These are phyloP conservation scores for Arxiozyma slooffiae DNA, from an alignment of 1,139 yeast species.

Conservation along the genomic window DNA sequence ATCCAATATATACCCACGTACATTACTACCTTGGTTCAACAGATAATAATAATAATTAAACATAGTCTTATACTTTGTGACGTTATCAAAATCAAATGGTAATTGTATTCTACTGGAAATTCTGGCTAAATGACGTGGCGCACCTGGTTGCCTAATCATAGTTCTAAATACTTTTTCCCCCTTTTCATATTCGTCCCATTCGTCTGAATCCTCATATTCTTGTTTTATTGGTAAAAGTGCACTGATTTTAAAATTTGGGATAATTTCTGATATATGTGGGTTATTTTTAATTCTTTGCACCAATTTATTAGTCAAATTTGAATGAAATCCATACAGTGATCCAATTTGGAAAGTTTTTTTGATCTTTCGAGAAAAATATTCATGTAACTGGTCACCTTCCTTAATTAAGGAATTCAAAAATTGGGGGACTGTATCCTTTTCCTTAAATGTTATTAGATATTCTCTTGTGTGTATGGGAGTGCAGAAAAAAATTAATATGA, in stretches of 20 bases:
- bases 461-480: slow-evolving; percentile 11
- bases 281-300: slow-evolving; percentile 39
- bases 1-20: slow-evolving; percentile 71
- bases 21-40: slow-evolving; percentile 40
- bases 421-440: slow-evolving; percentile 18
- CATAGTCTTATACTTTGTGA: slow-evolving; percentile 16
- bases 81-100: slow-evolving; percentile 23
- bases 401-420: slow-evolving; percentile 16
- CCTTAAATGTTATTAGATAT: slow-evolving; percentile 24
- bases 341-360: slow-evolving; percentile 47
- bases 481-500: neutral
- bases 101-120: slow-evolving; percentile 44
- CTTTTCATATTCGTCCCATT: slow-evolving; percentile 20
- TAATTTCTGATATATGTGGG: slow-evolving; percentile 47
- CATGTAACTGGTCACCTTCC: slow-evolving; percentile 7
- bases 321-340: slow-evolving; percentile 53
- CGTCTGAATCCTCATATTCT: slow-evolving; percentile 7
- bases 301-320: slow-evolving; percentile 43
- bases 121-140: slow-evolving; percentile 64
- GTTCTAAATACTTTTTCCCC: slow-evolving; percentile 32
- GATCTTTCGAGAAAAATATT: slow-evolving; percentile 10
- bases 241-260: slow-evolving; percentile 46
- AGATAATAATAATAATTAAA: slow-evolving; percentile 38
- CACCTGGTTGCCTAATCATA: slow-evolving; percentile 25
- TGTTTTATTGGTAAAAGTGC: slow-evolving; percentile 31